Conservation (phyloP, 768 basidiomycete species). For the Mycena galericulata region DNA sequence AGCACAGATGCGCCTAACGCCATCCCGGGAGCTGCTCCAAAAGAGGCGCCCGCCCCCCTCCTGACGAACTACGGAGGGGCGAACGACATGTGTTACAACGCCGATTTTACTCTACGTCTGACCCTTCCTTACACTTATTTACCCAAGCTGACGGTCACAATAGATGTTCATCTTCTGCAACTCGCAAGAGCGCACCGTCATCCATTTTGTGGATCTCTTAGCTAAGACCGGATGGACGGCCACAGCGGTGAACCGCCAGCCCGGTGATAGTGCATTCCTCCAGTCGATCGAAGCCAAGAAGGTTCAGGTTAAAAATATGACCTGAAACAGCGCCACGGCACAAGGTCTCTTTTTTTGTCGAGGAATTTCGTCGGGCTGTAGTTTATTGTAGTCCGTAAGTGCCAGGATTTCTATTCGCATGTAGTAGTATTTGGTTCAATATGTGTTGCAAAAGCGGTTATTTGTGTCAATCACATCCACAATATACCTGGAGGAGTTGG, state of each 20-base stretch:
- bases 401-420: no score
- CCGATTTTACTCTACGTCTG: slow-evolving; percentile 52
- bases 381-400: no score
- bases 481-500: no score
- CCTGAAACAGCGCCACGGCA: no score
- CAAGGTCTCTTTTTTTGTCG: no score
- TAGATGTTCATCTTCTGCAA: slow-evolving; percentile 57
- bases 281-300: slow-evolving; percentile 41
- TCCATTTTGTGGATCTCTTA: slow-evolving; percentile 45
- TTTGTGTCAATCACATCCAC: no score
- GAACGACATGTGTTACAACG: slow-evolving; percentile 50
- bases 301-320: not conserved
- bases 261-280: slow-evolving; percentile 36
- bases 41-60: slow-evolving; percentile 48
- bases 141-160: not conserved
- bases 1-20: slow-evolving; percentile 29
- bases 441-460: no score
- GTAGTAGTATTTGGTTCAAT: no score
- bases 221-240: slow-evolving; percentile 50
- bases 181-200: slow-evolving; percentile 52
- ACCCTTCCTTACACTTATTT: not conserved
- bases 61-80: slow-evolving; percentile 54
- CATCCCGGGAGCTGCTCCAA: slow-evolving; percentile 39
- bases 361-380: no score
- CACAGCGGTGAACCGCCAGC: slow-evolving; percentile 37